phyloP scores from a whole-genome alignment of 495 filamentous ascomycete species.

The Amphirosellinia nigrospora region DNA sequence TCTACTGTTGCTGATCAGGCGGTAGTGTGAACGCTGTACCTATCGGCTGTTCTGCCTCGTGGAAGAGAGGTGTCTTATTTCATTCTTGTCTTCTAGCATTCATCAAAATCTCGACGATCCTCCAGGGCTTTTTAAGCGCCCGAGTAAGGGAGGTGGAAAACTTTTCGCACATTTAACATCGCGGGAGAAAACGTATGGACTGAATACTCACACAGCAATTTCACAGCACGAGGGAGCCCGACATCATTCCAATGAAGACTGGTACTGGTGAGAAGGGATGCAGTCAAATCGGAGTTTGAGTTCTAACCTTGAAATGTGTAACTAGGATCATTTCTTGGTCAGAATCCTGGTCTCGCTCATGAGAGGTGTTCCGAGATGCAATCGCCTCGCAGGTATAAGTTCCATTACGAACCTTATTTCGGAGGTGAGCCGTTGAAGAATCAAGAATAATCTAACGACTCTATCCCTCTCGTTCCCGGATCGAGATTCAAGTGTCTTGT shows the following conservation, averaged over 20 bases:
- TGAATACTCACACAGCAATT: not conserved
- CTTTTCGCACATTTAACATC: no score
- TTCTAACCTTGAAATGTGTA: not conserved
- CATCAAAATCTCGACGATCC: not conserved
- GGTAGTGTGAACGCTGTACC: not conserved
- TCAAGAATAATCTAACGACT: not conserved
- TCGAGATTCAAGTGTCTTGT: not conserved
- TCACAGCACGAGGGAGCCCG: no score
- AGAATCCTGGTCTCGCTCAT: not conserved
- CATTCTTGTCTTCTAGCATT: not conserved
- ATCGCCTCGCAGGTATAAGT: not conserved
- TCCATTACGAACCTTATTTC: not conserved
- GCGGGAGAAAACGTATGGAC: no score
- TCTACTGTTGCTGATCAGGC: not conserved
- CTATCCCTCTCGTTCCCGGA: not conserved
- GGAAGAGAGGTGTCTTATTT: not conserved
- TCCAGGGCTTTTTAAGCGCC: not conserved
- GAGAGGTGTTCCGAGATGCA: not conserved
- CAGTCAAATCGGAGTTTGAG: not conserved
- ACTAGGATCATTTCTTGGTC: not conserved
- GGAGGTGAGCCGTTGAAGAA: not conserved
- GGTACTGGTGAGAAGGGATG: not conserved
- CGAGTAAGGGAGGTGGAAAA: no score
- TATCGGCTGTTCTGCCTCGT: not conserved
- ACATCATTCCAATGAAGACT: not conserved